Evolutionary conservation across 2,329 filamentous ascomycete genomes (phyloP).

Genomic region (Alternaria sp.): DNA sequence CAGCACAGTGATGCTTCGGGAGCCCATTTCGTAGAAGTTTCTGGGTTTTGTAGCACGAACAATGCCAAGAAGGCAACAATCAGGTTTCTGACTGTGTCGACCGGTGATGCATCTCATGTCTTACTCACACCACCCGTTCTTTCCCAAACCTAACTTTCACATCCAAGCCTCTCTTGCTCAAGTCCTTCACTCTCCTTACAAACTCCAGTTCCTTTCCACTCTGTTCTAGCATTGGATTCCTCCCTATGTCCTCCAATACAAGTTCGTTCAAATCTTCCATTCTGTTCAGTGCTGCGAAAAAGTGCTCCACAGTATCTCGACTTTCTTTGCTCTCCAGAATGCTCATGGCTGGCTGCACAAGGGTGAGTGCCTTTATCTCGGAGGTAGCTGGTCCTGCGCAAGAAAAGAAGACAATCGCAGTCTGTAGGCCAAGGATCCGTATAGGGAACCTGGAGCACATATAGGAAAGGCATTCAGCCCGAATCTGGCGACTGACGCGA

Average conservation of each 20-base stretch:
- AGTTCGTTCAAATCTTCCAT: conserved; percentile 5
- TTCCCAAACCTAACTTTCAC: neutral
- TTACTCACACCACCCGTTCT: neutral
- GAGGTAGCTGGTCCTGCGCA: conserved; percentile 3
- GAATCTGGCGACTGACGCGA: conserved; percentile 28
- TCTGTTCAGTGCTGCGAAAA: conserved; percentile 7
- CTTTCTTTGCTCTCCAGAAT: neutral
- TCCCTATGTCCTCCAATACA: neutral
- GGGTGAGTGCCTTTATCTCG: conserved; percentile 9
- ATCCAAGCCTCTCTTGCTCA: conserved; percentile 5
- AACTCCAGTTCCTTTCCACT: conserved; percentile 1
- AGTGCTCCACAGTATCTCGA: neutral
- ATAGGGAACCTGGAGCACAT: conserved; percentile 25
- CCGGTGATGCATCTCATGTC: neutral
- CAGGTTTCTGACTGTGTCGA: neutral
- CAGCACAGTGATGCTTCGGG: conserved; percentile 44
- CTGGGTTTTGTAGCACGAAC: neutral
- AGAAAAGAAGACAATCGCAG: conserved; percentile 17
- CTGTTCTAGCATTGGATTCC: neutral
- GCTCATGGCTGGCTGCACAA: neutral
- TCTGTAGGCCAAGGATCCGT: conserved; percentile 14
- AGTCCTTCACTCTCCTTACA: conserved; percentile 3
- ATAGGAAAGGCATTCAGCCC: conserved; percentile 31
- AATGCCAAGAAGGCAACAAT: neutral
- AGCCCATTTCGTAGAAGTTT: conserved; percentile 10